Evolutionary conservation across 2,329 filamentous ascomycete species (phyloP), one percentile per base, ranked within the genome.

Genomic region (Talaromyces amestolkiae): DNA sequence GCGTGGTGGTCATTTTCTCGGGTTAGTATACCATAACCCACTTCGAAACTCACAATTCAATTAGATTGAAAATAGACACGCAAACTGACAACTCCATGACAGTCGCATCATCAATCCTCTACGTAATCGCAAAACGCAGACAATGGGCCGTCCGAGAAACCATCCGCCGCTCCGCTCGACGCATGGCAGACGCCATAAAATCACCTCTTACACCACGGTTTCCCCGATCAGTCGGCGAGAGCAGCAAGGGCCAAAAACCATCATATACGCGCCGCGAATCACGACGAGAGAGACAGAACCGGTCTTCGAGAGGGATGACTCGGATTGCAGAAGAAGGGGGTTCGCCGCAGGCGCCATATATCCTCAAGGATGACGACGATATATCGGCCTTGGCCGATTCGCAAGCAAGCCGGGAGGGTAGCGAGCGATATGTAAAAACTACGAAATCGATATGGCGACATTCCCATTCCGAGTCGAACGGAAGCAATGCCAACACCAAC

Each of bases 61-160:
- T 31, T 31, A 31, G 5, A 31, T 31, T 31, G 27, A 31, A 7
- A 31, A 7, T 31, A 31, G 47, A 51, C 19, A 10, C 19, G 6
- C 33, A 27, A 27, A 19, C 31, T 56, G 75, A 56, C 24, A 33
- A 60, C 39, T 37, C 39, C 70, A 66, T 56, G 47, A 7, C 69
- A 90, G 90, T 89, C 68, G 83, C 82, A 24, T 89, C 85, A 39
- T 86, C 87, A 2, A 79, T 87, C 2, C 85, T 95, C 33, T 96
- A 91, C 80, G 92, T 89, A 76, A 76, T 94, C 43, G 90, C 92
- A 64, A 95, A 95, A 83, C 93, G 92, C 80, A 87, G 89, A 56
- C 91, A 93, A 77, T 95, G 92, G 92, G 90, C 88, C 69, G 82
- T 95, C 70, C 86, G 88, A 66, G 87, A 91, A 74, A 90, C 84